phyloP scores from a whole-genome alignment of 257 asterid genomes.

The Plantago ovata region DNA sequence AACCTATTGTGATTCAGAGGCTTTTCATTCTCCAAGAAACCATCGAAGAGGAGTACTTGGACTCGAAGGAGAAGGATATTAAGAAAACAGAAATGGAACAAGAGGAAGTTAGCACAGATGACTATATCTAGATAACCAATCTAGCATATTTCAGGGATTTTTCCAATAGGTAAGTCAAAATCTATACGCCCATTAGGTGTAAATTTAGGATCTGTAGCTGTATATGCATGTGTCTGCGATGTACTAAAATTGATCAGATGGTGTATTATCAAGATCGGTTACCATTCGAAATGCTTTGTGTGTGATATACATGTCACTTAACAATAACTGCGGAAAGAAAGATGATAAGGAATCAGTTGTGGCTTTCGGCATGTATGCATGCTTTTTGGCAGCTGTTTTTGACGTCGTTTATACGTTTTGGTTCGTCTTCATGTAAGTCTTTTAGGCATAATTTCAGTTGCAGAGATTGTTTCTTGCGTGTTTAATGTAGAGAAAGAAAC shows the following conservation, averaged over 20 bases:
- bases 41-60: slow-evolving; percentile 85
- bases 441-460: slow-evolving; percentile 13
- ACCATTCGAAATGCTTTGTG: slow-evolving; percentile 3
- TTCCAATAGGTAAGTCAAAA: background rate
- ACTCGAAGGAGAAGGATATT: slow-evolving; percentile 45
- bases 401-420: background rate
- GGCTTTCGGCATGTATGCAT: background rate
- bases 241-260: too few species aligned
- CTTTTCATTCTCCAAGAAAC: slow-evolving; percentile 82
- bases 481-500: slow-evolving; percentile 14
- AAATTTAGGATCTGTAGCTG: slow-evolving; percentile 1
- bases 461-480: slow-evolving; percentile 6
- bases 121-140: background rate
- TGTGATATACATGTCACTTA: too few species aligned
- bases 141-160: too few species aligned
- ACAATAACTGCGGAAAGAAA: background rate
- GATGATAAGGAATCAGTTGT: background rate
- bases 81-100: slow-evolving; percentile 22
- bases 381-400: background rate
- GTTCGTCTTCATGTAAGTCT: background rate
- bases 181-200: slow-evolving; percentile 7
- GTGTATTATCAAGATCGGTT: too few species aligned
- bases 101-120: slow-evolving; percentile 26
- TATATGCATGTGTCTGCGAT: background rate
- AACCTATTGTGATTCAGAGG: slow-evolving; percentile 84